Evolutionary conservation across 2,329 filamentous ascomycete species (phyloP).

Genomic region (Aspergillus jensenii): DNA sequence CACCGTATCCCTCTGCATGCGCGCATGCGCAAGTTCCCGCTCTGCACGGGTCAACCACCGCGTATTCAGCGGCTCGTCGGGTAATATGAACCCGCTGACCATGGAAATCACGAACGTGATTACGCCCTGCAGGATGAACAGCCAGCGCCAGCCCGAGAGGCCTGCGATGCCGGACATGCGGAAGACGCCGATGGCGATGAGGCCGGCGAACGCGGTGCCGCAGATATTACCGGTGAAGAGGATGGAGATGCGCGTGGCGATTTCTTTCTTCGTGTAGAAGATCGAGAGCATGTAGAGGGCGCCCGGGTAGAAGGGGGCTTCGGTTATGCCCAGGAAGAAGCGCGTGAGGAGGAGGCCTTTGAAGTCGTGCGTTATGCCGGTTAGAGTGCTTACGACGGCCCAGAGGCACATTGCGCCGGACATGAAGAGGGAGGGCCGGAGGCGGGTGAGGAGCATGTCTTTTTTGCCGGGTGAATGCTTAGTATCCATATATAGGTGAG

Average conservation of each 20-base stretch:
- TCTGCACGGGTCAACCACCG: too few relatives aligned
- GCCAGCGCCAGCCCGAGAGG: conserved; percentile 54
- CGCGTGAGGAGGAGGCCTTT: conserved; percentile 39
- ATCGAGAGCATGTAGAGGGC: conserved; percentile 64
- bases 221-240: conserved; percentile 61
- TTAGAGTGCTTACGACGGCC: conserved; percentile 29
- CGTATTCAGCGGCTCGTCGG: too few relatives aligned
- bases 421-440: conserved; percentile 47
- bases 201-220: conserved; percentile 60
- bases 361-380: conserved; percentile 38
- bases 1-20: too few relatives aligned
- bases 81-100: too few relatives aligned
- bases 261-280: conserved; percentile 63
- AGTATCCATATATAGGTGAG: too few relatives aligned
- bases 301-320: conserved; percentile 56
- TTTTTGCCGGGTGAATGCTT: neutral
- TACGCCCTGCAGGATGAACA: conserved; percentile 50
- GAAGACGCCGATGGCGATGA: conserved; percentile 60
- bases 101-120: conserved; percentile 44
- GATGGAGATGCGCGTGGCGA: conserved; percentile 57
- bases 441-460: conserved; percentile 33
- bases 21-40: too few relatives aligned
- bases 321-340: conserved; percentile 36
- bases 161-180: conserved; percentile 58
- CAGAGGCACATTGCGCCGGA: conserved; percentile 32